phyloP scores from a whole-genome alignment of 2,329 filamentous ascomycete species.

The Aspergillus vadensis region DNA sequence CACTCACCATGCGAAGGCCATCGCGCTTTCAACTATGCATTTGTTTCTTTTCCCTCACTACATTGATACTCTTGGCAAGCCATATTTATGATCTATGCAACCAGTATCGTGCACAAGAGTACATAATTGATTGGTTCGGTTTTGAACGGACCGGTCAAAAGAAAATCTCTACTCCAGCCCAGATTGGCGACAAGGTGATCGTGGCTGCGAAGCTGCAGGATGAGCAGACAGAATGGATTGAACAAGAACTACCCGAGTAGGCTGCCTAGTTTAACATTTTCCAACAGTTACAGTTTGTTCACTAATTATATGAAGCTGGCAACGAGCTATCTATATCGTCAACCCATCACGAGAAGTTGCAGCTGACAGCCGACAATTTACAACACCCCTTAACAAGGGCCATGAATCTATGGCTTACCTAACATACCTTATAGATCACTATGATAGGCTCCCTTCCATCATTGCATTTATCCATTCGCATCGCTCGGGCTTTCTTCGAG shows the following conservation, averaged over 20 bases:
- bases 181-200: constrained; percentile 41
- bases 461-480: constrained; percentile 61
- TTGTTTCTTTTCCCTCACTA: constrained; percentile 26
- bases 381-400: constrained; percentile 46
- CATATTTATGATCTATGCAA: constrained; percentile 37
- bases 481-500: constrained; percentile 47
- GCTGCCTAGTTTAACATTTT: constrained; percentile 14
- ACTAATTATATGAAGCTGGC: constrained; percentile 40
- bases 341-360: constrained; percentile 36
- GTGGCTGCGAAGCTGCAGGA: constrained; percentile 48
- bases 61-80: constrained; percentile 32
- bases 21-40: constrained; percentile 31
- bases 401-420: constrained; percentile 52
- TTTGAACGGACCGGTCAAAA: constrained; percentile 16
- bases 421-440: constrained; percentile 51
- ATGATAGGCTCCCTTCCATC: constrained; percentile 53
- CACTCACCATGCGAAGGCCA: constrained; percentile 33
- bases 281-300: not conserved
- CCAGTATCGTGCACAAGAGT: constrained; percentile 40
- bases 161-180: constrained; percentile 5
- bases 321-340: constrained; percentile 49
- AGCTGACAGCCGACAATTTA: constrained; percentile 27
- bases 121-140: constrained; percentile 35
- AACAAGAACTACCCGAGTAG: constrained; percentile 48
- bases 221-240: constrained; percentile 51